Base-by-base conservation (phyloP, 2,329 filamentous ascomycete genomes). In the Tolypocladium ovalisporum region DNA sequence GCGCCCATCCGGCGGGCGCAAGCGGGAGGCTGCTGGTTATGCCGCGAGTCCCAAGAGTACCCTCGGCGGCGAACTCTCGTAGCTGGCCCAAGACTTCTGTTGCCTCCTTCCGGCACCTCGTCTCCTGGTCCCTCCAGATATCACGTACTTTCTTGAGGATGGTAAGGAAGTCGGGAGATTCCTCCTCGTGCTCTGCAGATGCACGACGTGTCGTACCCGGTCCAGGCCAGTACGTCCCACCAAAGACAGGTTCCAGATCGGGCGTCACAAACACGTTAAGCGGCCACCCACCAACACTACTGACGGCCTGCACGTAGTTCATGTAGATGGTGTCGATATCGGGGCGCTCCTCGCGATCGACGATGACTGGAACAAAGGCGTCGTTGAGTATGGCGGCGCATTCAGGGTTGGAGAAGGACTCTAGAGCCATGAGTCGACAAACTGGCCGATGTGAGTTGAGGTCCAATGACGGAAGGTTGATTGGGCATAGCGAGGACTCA, bases 291-390 rank as follows among this genome's bases (percentile, higher is more conserved):
- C 91, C 93, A 1, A 84, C 87, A 24, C 89, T 91, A 58, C 88
- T 96, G 13, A 94, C 93, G 1, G 93, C 93, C 70, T 97, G 91
- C 44, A 96, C 87, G 71, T 96, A 99, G 75, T 96, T 96, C 90
- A 97, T 97, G 71, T 97, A 97, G 62, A 97, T 92, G 60, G 89
- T 86, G 68, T 99, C 94, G 62, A 97, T 85, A 68, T 97, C 92
- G 10, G 93, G 93, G 32, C 93, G 85, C 73, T 96, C 90, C 73
- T 99, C 94, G 59, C 92, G 85, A 72, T 99, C 94, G 66, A 97
- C 83, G 65, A 97, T 88, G 70, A 97, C 85, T 4, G 94, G 93
- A 51, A 99, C 84, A 71, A 97, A 99, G 58, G 84, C 83, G 60
- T 86, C 79, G 75, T 97, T 99, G 39, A 99, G 79, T 58, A 96